These are phyloP conservation scores for Neofusicoccum sp. DNA, from an alignment of 2,329 filamentous ascomycete species.

Conservation along the genomic window DNA sequence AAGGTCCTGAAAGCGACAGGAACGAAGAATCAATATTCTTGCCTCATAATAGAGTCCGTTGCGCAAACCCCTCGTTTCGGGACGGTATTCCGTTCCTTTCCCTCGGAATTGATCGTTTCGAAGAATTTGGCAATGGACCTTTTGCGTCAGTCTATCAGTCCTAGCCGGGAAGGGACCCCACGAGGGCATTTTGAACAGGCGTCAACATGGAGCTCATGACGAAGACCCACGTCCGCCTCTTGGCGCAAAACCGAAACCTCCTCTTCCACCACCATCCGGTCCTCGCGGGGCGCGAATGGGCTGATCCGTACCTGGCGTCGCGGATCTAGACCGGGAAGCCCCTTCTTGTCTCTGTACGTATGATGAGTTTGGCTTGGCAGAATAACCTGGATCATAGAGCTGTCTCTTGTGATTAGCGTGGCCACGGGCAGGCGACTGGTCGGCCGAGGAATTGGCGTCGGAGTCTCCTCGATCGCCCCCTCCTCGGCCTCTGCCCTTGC, in stretches of 20 bases:
- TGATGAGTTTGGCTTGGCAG: conserved; percentile 57
- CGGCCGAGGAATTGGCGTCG: conserved; percentile 33
- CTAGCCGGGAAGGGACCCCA: neutral
- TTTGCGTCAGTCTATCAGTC: neutral
- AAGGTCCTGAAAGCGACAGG: neutral
- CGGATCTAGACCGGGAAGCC: conserved; percentile 47
- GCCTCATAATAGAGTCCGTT: neutral
- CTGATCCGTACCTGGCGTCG: conserved; percentile 61
- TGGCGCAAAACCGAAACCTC: conserved; percentile 68
- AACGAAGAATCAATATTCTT: neutral
- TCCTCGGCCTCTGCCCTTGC: conserved; percentile 38
- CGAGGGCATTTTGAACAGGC: neutral
- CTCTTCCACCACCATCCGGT: conserved; percentile 72
- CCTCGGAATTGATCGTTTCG: neutral
- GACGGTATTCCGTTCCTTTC: neutral
- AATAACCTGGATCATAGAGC: conserved; percentile 75
- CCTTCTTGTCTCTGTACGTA: conserved; percentile 32
- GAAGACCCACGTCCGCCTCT: conserved; percentile 9
- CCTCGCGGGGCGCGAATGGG: conserved; percentile 73
- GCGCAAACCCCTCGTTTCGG: neutral
- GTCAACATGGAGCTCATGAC: neutral
- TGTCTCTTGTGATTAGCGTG: conserved; percentile 52
- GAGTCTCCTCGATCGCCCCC: conserved; percentile 33
- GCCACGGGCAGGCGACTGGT: conserved; percentile 36
- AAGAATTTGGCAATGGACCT: conserved; percentile 8